Percentiles rank a stretch among this genome's conserved stretches.
Conservation (phyloP, 2,329 filamentous ascomycete genomes). For the Fusarium heterosporum region DNA sequence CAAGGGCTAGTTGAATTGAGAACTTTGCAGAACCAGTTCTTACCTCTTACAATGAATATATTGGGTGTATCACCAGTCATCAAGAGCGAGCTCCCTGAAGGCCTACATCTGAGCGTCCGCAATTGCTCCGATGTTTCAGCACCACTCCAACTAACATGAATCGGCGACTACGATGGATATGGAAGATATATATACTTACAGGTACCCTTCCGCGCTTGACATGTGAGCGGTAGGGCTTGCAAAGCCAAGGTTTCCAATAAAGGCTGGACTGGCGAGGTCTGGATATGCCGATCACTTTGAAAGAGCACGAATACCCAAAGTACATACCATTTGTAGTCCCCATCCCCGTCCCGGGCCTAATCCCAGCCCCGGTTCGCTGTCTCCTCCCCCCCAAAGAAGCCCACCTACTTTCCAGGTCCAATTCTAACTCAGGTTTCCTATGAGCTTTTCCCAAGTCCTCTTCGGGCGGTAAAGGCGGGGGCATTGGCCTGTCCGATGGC, state of each 20-base stretch:
- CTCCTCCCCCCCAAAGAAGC: conserved; percentile 32
- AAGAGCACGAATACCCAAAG: conserved; percentile 39
- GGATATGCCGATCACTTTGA: conserved; percentile 43
- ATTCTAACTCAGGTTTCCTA: conserved; percentile 33
- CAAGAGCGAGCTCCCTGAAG: conserved; percentile 12
- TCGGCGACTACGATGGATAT: conserved; percentile 5
- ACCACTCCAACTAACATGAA: conserved; percentile 39
- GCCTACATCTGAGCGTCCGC: conserved; percentile 34
- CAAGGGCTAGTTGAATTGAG: conserved; percentile 22
- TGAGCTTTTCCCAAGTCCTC: conserved; percentile 34
- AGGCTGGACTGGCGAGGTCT: conserved; percentile 33
- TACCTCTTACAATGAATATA: conserved; percentile 25
- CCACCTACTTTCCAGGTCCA: conserved; percentile 40
- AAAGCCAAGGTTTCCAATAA: conserved; percentile 42
- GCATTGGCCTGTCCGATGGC: conserved; percentile 36
- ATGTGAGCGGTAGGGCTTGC: conserved; percentile 47
- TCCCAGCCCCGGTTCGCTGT: conserved; percentile 32
- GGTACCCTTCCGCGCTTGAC: conserved; percentile 44
- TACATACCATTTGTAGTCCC: conserved; percentile 32
- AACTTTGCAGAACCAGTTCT: conserved; percentile 23
- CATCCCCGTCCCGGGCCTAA: conserved; percentile 28
- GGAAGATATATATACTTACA: conserved; percentile 36
- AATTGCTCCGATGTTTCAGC: conserved; percentile 30
- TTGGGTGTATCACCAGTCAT: no score
- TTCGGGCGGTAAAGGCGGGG: conserved; percentile 47